phyloP scores from a whole-genome alignment of 129 eudicot species.

The Pulicaria dysenterica region DNA sequence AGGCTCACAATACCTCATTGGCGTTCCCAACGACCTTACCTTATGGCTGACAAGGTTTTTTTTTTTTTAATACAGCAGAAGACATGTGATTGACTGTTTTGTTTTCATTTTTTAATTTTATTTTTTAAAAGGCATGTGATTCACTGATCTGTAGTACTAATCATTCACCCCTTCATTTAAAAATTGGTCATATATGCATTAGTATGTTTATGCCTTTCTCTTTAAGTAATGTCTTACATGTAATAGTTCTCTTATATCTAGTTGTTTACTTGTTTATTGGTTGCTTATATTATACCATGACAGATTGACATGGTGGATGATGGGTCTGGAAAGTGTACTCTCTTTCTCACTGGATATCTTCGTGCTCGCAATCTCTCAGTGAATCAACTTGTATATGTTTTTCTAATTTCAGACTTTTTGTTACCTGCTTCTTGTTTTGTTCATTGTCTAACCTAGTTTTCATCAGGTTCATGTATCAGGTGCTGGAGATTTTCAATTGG shows the following conservation, averaged over 20 bases:
- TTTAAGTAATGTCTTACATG: background rate
- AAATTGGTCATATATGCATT: too few relatives aligned
- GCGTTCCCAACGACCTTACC: conserved; percentile 85
- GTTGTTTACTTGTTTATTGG: background rate
- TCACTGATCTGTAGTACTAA: too few relatives aligned
- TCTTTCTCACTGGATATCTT: conserved; percentile 77
- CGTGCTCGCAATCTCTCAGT: conserved; percentile 86
- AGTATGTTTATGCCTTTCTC: background rate
- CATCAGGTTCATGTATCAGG: conserved; percentile 93
- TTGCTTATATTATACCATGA: conserved; percentile 10
- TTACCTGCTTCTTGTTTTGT: background rate
- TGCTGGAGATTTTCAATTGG: conserved; percentile 92
- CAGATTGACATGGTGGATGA: conserved; percentile 74
- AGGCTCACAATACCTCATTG: conserved; percentile 77
- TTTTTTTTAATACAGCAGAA: background rate
- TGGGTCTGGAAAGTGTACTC: conserved; percentile 62
- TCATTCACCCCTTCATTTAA: too few relatives aligned
- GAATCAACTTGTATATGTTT: conserved; percentile 70
- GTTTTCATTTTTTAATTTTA: too few relatives aligned
- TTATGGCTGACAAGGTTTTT: conserved; percentile 79
- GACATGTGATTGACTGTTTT: too few relatives aligned
- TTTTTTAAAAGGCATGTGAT: too few relatives aligned
- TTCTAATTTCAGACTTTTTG: background rate
- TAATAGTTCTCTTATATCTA: background rate
- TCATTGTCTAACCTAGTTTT: conserved; percentile 34